Base-by-base conservation (phyloP, 257 asterid species). In the Solanum sparsipilum region DNA sequence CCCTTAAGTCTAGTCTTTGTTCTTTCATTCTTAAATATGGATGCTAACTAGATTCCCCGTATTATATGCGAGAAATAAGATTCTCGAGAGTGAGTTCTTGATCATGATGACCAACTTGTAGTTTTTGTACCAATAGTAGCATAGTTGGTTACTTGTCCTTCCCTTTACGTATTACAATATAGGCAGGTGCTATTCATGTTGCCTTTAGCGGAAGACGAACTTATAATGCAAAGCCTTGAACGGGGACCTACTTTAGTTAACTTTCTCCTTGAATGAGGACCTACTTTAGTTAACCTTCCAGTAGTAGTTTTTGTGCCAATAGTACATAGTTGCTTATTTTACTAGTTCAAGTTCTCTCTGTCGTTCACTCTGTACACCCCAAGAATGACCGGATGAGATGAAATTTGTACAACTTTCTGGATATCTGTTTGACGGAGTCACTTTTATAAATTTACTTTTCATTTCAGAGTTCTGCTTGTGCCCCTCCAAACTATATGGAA, bases 401-500 rank as follows among this genome's bases (percentile, higher is more conserved):
- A 13, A 44, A 44, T 9, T 27, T 27, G 85, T 27, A 27, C 34
- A 27, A 0, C n/a, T 78, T 41, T 78, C n/a, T 78, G 34, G 36
- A 23, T 23, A 36, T 38, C 48, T 6, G 31, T 65, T 25, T 41
- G n/a, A 41, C 13, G 65, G 65, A 7, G 41, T 0, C 39, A 48
- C 15, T 21, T 70, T 11, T 44, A 41, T 71, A 36, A 85, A 38
- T 35, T 78, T 8, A 5, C 1, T 21, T 75, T 12, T 65, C 46
- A 13, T 86, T 86, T 86, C 95, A 96, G 99, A 85, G 88, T 52
- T 88, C 41, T 88, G 90, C 94, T 91, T 88, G 94, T 72, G 96
- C 93, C 86, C 91, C 93, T 21, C 91, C 95, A 36, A 86, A 91
- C 88, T 97, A 95, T 63, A 97, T 96, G 98, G 72, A 65, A 10